Base-by-base conservation (phyloP, 129 eudicot species). In the Pulicaria dysenterica region DNA sequence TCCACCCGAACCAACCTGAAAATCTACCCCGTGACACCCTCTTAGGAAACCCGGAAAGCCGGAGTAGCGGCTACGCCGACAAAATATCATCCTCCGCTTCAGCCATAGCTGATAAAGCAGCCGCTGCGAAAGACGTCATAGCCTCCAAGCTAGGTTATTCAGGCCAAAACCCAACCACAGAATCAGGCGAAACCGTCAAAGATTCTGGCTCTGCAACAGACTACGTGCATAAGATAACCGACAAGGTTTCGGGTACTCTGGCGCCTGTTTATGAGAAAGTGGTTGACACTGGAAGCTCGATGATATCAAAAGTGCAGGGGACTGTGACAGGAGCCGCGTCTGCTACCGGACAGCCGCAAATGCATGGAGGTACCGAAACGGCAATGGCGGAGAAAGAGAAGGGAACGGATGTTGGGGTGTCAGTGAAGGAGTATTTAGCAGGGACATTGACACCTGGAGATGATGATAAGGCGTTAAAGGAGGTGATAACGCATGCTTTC, bases 361-460 rank as follows among this genome's bases (percentile, higher is more conserved):
- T 10, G 19, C 11, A 58, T 1, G 43, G 46, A 19, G 56, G 43
- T 24, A 15, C 81, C 13, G 83, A 37, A 5, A n/a, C 19, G 3
- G 7, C n/a, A 3, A 17, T 9, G 1, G 19, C 8, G 13, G 62
- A 53, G 12, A 69, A 31, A 42, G 58, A 53, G 58, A 66, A 7
- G 17, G 73, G 12, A 19, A 38, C 55, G 0, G 84, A 91, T 73
- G 73, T 80, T 60, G 95, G 90, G 10, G 87, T 80, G 19, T 84
- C 97, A 4, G 75, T 84, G 71, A 80, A 49, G 71, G 86, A 81
- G 60, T 82, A 81, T 55, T 57, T 85, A 70, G 85, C 75, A 5
- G 96, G 89, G 85, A 92, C 82, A 15, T 43, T 89, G 9, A 92
- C 61, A 53, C 98, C 96, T 0, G 86, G 95, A 2, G 95, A 92